Evolutionary conservation across 2,329 filamentous ascomycete genomes (phyloP).

Genomic region (Fusarium setosum): DNA sequence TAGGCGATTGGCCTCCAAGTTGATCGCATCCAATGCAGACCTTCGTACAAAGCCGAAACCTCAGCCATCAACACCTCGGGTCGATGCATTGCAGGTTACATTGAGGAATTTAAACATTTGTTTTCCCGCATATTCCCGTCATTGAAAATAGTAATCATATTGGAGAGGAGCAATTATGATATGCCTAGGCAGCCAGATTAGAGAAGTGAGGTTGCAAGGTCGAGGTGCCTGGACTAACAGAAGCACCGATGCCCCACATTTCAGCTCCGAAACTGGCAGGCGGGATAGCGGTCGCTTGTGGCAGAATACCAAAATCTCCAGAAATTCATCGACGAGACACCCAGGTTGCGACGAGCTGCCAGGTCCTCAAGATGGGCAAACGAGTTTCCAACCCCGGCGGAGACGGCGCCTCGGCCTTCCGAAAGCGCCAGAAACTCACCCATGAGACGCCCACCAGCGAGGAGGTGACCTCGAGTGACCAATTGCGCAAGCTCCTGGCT

Average conservation of each 20-base stretch:
- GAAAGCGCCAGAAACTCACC: slow-evolving; percentile 67
- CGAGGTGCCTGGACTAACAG: slow-evolving; percentile 24
- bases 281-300: slow-evolving; percentile 45
- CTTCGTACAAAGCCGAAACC: too few species aligned
- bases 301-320: slow-evolving; percentile 53
- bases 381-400: slow-evolving; percentile 52
- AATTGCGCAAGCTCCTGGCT: slow-evolving; percentile 74
- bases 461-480: slow-evolving; percentile 70
- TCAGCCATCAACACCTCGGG: too few species aligned
- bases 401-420: slow-evolving; percentile 54
- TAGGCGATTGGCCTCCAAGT: too few species aligned
- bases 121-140: too few species aligned
- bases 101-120: too few species aligned
- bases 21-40: too few species aligned
- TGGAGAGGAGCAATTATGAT: too few species aligned
- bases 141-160: too few species aligned
- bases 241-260: slow-evolving; percentile 12
- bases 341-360: slow-evolving; percentile 32
- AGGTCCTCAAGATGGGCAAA: slow-evolving; percentile 56
- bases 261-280: slow-evolving; percentile 35
- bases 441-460: slow-evolving; percentile 69
- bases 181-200: too few species aligned
- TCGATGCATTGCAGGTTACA: too few species aligned
- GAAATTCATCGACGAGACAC: slow-evolving; percentile 30
- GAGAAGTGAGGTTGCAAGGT: too few species aligned